These are phyloP conservation scores for Ceratocystis alfenasii DNA, from an alignment of 2,329 filamentous ascomycete species.

Conservation along the genomic window DNA sequence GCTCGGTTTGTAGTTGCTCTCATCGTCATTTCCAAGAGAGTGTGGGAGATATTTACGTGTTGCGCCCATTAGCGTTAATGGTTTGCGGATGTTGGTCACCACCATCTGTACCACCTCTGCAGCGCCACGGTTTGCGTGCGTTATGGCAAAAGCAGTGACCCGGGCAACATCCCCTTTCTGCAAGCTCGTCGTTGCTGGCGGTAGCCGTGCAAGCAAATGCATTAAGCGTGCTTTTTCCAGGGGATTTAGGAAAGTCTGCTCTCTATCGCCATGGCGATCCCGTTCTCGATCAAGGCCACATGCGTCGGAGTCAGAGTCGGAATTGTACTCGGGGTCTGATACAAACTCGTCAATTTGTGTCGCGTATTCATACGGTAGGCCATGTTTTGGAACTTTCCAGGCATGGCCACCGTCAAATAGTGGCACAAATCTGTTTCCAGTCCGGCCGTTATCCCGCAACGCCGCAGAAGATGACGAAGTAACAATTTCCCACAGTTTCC, in stretches of 20 bases:
- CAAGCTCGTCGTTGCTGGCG: conserved; percentile 59
- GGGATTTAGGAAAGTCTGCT: conserved; percentile 60
- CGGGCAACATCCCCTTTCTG: conserved; percentile 77
- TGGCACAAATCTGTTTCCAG: conserved; percentile 39
- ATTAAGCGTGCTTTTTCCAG: conserved; percentile 73
- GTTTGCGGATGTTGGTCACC: conserved; percentile 66
- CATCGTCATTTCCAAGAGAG: background rate
- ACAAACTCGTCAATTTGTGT: conserved; percentile 68
- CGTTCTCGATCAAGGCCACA: conserved; percentile 56
- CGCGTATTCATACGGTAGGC: conserved; percentile 68
- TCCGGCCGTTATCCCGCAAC: background rate
- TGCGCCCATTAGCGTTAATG: conserved; percentile 53
- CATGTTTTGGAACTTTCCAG: conserved; percentile 61
- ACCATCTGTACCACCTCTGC: conserved; percentile 89
- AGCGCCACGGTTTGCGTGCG: conserved; percentile 70
- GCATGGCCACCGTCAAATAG: conserved; percentile 66
- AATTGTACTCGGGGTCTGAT: conserved; percentile 74
- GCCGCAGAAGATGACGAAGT: conserved; percentile 34
- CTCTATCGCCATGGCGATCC: conserved; percentile 27
- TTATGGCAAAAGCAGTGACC: conserved; percentile 77
- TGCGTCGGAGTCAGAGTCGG: conserved; percentile 52
- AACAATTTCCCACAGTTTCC: conserved; percentile 79
- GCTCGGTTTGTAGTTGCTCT: background rate
- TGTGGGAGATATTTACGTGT: conserved; percentile 41
- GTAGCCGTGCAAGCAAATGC: conserved; percentile 71